Conservation (phyloP, 495 filamentous ascomycete genomes). For the Penicillium malachiteum region DNA sequence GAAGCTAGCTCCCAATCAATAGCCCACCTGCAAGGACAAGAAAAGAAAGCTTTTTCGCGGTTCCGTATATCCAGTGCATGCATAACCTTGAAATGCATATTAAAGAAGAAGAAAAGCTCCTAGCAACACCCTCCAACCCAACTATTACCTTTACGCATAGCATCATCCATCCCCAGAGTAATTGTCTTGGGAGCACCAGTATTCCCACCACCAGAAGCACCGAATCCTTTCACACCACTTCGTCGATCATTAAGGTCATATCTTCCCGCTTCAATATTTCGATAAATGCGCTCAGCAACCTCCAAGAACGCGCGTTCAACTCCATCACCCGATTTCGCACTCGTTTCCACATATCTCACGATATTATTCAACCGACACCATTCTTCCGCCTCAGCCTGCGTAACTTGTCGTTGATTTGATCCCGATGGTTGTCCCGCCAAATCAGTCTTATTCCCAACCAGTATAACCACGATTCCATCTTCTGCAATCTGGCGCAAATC, state of each 20-base stretch:
- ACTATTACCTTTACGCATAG: conserved; percentile 46
- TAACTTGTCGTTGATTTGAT: conserved; percentile 72
- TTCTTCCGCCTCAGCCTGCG: conserved; percentile 73
- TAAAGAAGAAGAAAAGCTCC: neutral
- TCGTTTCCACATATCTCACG: conserved; percentile 91
- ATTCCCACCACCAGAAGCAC: conserved; percentile 48
- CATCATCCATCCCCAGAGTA: conserved; percentile 58
- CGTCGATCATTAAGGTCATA: conserved; percentile 94
- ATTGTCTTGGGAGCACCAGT: conserved; percentile 49
- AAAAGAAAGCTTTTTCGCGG: neutral
- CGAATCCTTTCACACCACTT: conserved; percentile 84
- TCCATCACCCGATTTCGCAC: conserved; percentile 87
- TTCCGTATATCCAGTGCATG: too few species aligned
- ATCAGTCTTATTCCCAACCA: conserved; percentile 95
- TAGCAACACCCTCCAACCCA: conserved; percentile 52
- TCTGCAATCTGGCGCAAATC: conserved; percentile 92
- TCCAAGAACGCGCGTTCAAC: conserved; percentile 92
- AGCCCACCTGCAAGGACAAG: neutral
- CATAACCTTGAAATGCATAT: neutral
- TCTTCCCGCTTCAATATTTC: conserved; percentile 88
- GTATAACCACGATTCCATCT: conserved; percentile 85
- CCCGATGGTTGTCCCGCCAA: conserved; percentile 53
- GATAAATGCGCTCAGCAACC: conserved; percentile 89
- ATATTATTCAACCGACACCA: conserved; percentile 84
- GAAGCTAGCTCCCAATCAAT: neutral